Percentiles rank a stretch among this genome's conserved stretches.
Conservation (phyloP, 2,329 filamentous ascomycete species). For the Macroventuria anomochaeta region DNA sequence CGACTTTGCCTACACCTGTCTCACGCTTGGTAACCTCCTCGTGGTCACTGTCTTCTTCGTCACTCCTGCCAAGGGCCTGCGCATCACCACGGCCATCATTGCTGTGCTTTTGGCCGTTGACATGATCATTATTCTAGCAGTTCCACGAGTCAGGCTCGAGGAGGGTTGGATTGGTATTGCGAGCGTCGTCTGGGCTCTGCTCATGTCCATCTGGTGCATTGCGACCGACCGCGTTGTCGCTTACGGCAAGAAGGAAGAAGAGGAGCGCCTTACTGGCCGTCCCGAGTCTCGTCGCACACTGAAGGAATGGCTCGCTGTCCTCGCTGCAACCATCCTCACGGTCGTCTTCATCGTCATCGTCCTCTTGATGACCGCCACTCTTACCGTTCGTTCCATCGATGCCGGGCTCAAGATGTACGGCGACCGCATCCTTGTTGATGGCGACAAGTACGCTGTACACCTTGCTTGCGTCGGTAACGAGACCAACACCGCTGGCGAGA, state of each 20-base stretch:
- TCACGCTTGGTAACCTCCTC: constrained; percentile 77
- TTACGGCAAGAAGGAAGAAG: constrained; percentile 92
- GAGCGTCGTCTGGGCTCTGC: constrained; percentile 80
- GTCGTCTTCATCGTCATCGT: constrained; percentile 70
- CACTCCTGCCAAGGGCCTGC: constrained; percentile 78
- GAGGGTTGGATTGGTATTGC: constrained; percentile 92
- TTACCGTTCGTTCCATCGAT: constrained; percentile 82
- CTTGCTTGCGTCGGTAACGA: constrained; percentile 80
- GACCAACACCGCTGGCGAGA: constrained; percentile 61
- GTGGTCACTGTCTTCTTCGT: constrained; percentile 86
- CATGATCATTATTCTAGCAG: constrained; percentile 78
- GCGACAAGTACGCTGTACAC: constrained; percentile 84
- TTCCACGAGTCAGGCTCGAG: constrained; percentile 76
- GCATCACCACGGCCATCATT: constrained; percentile 73
- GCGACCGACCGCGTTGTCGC: constrained; percentile 80
- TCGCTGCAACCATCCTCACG: constrained; percentile 75
- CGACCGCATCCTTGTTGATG: constrained; percentile 79
- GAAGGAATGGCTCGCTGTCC: constrained; percentile 81
- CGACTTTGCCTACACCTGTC: constrained; percentile 80
- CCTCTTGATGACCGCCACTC: constrained; percentile 77
- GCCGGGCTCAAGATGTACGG: constrained; percentile 76
- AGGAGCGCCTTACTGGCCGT: constrained; percentile 88
- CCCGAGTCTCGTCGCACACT: constrained; percentile 83
- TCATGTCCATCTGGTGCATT: constrained; percentile 81
- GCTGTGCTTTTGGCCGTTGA: constrained; percentile 73